Base-by-base conservation (phyloP, 2,329 filamentous ascomycete species). In the Colletotrichum navitas region DNA sequence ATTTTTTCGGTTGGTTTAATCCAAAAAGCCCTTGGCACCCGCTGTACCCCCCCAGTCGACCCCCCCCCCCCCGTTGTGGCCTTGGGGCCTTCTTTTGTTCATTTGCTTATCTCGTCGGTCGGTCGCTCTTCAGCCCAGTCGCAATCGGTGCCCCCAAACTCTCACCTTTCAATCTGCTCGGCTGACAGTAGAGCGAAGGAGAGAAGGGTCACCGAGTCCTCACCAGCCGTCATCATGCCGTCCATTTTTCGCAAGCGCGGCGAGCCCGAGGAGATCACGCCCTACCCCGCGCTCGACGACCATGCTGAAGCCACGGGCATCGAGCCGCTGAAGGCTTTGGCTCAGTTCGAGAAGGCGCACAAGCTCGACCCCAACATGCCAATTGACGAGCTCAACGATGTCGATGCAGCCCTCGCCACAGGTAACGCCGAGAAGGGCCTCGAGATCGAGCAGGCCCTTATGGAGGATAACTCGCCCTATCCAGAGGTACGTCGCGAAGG, bases 401-500 rank as follows among this genome's bases (percentile, higher is more conserved):
- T 92, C 72, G 88, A 91, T 70, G 84, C 87, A 55, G 89, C 86
- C 36, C 83, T 90, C 56, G 81, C 85, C 52, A 85, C 85, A 2
- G 83, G 85, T 70, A 87, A 90, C 79, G 83, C 85, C 74, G 87
- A 87, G 75, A 87, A 88, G 78, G 87, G 87, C 66, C 80, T 87
- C 61, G 85, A 86, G 71, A 85, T 91, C 74, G 87, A 90, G 75
- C 85, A 87, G 75, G 87, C 88, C 58, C 80, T 88, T 69, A 83
- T 90, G 76, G 85, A 91, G 77, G 89, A 92, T 68, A 89, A 92
- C 78, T 92, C 90, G 59, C 90, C 90, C 2, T 92, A 92, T 76
- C 88, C 89, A 47, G 90, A 92, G 81, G 89, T 90, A 79, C 75
- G 83, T 71, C 51, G 54, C 32, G n/a, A 62, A 55, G 41, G 11